Evolutionary conservation across 768 basidiomycete species (phyloP).

Genomic region (Russula earlei): DNA sequence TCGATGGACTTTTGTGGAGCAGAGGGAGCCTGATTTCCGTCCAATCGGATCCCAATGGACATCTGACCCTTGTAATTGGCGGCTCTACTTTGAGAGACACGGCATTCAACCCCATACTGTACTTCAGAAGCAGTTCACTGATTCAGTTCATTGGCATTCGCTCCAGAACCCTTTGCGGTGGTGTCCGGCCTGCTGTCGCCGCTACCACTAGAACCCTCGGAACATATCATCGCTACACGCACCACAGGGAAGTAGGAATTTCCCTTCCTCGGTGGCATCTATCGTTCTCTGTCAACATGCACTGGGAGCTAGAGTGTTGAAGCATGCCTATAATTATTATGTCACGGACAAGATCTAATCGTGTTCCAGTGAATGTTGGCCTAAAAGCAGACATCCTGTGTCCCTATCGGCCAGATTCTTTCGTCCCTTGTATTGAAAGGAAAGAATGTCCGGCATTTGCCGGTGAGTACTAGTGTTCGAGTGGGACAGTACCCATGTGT

Average conservation of each 20-base stretch:
- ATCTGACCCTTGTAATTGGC: constrained; percentile 25
- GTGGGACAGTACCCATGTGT: no score
- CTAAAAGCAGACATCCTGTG: constrained; percentile 24
- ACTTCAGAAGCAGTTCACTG: background rate
- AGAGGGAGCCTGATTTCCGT: constrained; percentile 28
- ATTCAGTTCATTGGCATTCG: background rate
- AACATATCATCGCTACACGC: background rate
- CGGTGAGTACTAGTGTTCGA: no score
- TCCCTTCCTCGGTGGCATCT: constrained; percentile 34
- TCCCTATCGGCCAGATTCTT: no score
- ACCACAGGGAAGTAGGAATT: constrained; percentile 5
- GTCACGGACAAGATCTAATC: constrained; percentile 34
- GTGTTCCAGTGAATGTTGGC: constrained; percentile 37
- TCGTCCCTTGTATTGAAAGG: no score
- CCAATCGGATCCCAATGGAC: constrained; percentile 26
- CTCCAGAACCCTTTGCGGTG: background rate
- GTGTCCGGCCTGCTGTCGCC: background rate
- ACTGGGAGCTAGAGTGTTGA: constrained; percentile 29
- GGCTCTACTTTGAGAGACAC: background rate
- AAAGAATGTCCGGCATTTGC: no score
- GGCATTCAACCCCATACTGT: background rate
- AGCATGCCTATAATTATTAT: constrained; percentile 37
- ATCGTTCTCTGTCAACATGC: constrained; percentile 30
- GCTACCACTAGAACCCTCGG: background rate
- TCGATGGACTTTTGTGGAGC: background rate